A percentile compares a stretch with the other conserved stretches of the same genome.
Evolutionary conservation across 352 stramenopile species (phyloP).

Genomic region (Phytopythium sindhum): DNA sequence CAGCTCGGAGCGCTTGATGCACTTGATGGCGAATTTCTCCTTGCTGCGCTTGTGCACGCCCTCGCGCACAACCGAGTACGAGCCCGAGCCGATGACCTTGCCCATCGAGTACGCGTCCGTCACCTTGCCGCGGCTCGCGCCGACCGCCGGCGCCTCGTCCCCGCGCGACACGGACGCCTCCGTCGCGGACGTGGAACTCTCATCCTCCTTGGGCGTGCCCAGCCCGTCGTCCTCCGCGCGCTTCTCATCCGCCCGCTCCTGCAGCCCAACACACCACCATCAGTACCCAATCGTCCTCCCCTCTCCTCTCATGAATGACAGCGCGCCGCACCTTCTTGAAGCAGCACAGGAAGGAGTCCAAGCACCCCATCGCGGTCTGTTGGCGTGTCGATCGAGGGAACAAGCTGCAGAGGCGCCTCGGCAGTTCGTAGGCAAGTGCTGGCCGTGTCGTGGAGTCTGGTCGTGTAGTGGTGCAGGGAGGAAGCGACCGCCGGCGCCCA

Average conservation of each 20-base stretch:
- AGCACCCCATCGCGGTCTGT: conserved; percentile 43
- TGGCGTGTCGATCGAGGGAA: no score
- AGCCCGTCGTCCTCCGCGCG: conserved; percentile 12
- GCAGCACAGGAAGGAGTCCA: conserved; percentile 62
- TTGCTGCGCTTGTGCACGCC: conserved; percentile 76
- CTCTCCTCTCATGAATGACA: no score
- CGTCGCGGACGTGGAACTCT: conserved; percentile 4
- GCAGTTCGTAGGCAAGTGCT: no score
- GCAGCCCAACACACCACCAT: background rate
- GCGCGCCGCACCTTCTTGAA: conserved; percentile 27
- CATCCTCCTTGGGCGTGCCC: conserved; percentile 20
- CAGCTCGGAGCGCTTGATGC: conserved; percentile 77
- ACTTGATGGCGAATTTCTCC: conserved; percentile 88
- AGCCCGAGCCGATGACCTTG: conserved; percentile 85
- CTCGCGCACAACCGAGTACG: conserved; percentile 88
- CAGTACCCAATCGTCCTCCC: no score
- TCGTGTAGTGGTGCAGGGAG: background rate
- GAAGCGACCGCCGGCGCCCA: background rate
- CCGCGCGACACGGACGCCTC: conserved; percentile 11
- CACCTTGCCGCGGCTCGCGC: conserved; percentile 43
- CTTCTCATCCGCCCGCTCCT: conserved; percentile 5
- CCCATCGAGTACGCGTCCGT: conserved; percentile 72
- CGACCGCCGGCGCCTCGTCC: conserved; percentile 15
- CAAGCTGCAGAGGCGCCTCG: no score
- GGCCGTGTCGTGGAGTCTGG: background rate